Percentiles rank a stretch among this genome's conserved stretches.
Conservation (phyloP, 208 protist genomes). For the Acanthamoeba healyi region DNA sequence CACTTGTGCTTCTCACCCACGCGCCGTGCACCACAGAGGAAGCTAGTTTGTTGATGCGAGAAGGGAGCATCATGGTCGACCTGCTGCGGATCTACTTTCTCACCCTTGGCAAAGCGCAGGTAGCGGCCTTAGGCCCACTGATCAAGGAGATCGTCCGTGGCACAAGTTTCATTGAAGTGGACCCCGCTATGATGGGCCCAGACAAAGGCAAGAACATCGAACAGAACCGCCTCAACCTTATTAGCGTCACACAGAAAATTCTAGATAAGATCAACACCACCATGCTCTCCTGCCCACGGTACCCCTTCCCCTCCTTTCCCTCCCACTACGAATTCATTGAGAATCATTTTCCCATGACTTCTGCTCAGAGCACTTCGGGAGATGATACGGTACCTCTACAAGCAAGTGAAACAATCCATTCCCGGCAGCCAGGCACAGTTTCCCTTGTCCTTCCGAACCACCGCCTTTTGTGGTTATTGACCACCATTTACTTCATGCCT, state of each 20-base stretch:
- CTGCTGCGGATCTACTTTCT: constrained; percentile 51
- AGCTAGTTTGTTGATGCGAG: constrained; percentile 38
- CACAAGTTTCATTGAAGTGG: not conserved
- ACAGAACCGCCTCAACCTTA: constrained; percentile 49
- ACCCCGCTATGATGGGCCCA: not conserved
- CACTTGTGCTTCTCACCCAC: too few relatives aligned
- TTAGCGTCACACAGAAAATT: not conserved
- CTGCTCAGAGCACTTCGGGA: not conserved
- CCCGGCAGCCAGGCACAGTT: constrained; percentile 22
- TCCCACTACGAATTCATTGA: too few relatives aligned
- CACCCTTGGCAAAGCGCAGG: constrained; percentile 14
- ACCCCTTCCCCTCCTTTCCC: not conserved
- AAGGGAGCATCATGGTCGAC: constrained; percentile 58
- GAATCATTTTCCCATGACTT: too few relatives aligned
- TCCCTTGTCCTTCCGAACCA: too few relatives aligned
- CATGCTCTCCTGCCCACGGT: constrained; percentile 23
- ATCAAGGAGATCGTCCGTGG: constrained; percentile 1
- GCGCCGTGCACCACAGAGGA: not conserved
- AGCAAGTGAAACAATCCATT: not conserved
- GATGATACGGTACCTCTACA: constrained; percentile 19
- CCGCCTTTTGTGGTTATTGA: too few relatives aligned
- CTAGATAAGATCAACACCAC: constrained; percentile 31
- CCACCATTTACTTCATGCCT: not conserved
- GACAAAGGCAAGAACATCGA: not conserved
- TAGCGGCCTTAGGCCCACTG: not conserved